These are phyloP conservation scores for Leucoagaricus sp. DNA, from an alignment of 1,284 basidiomycete genomes.

Conservation along the genomic window DNA sequence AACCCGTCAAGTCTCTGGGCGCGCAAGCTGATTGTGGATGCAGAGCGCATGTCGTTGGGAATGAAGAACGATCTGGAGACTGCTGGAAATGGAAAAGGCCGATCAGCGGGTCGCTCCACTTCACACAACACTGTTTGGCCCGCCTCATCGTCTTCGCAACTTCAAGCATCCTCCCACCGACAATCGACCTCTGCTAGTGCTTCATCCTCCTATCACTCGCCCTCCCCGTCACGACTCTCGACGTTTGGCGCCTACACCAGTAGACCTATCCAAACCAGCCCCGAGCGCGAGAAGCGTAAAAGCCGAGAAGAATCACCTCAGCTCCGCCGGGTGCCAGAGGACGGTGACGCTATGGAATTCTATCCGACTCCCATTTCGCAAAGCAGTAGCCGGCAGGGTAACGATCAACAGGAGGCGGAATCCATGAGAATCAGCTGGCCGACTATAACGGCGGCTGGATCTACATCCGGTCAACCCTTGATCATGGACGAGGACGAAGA, in stretches of 20 bases:
- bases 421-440: neutral
- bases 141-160: neutral
- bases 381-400: neutral
- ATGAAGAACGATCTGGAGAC: neutral
- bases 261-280: neutral
- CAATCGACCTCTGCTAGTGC: neutral
- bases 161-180: neutral
- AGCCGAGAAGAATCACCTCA: conserved; percentile 5
- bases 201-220: neutral
- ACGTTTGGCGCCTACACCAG: neutral
- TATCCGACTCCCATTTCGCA: neutral
- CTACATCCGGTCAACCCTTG: conserved; percentile 6
- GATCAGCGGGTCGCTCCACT: conserved; percentile 1
- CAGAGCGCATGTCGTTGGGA: neutral
- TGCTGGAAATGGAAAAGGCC: conserved; percentile 4
- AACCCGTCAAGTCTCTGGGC: neutral
- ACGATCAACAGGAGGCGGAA: conserved; percentile 2
- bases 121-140: neutral
- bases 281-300: conserved; percentile 8
- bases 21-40: neutral
- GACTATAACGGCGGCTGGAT: neutral
- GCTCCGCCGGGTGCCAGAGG: conserved; percentile 8
- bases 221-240: neutral
- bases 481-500: conserved; percentile 25
- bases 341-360: conserved; percentile 13